Percentiles rank a stretch among this genome's conserved stretches.
Conservation (phyloP, 2,329 filamentous ascomycete species). For the Colletotrichum sp. region DNA sequence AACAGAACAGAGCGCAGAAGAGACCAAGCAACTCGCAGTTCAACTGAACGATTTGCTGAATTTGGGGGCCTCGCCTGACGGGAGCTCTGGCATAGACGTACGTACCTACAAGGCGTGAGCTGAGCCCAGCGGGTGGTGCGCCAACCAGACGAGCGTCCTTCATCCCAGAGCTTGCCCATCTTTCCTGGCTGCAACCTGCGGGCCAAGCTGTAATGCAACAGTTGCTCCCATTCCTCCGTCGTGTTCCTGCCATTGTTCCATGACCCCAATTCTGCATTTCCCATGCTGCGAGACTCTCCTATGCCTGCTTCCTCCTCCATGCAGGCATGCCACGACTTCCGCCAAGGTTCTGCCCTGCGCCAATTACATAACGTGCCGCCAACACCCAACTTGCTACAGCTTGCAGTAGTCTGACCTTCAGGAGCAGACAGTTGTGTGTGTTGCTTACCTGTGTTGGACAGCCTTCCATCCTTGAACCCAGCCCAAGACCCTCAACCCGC, state of each 20-base stretch:
- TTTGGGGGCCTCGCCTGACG: not conserved
- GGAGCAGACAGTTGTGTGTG: not conserved
- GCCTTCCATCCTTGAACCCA: not conserved
- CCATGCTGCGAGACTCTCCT: conserved; percentile 1
- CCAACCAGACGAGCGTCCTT: not conserved
- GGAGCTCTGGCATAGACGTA: conserved; percentile 4
- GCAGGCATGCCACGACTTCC: conserved; percentile 10
- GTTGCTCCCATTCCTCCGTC: not conserved
- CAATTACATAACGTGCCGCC: not conserved
- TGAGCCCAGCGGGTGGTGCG: not conserved
- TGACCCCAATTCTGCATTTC: conserved; percentile 2
- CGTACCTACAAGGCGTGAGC: not conserved
- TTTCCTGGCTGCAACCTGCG: not conserved
- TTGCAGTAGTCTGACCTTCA: not conserved
- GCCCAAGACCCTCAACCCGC: not conserved
- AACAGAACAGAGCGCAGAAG: not conserved
- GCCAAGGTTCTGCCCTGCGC: conserved; percentile 11
- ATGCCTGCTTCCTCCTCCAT: not conserved
- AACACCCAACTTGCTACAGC: not conserved
- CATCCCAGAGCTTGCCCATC: not conserved
- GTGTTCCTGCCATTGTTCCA: not conserved
- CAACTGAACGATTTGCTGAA: not conserved
- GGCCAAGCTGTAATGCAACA: not conserved
- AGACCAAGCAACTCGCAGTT: conserved; percentile 12
- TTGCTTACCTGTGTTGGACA: not conserved